Percentiles rank a stretch among this genome's conserved stretches.
Evolutionary conservation across 768 basidiomycete species (phyloP).

Genomic region (Flagelloscypha sp.): DNA sequence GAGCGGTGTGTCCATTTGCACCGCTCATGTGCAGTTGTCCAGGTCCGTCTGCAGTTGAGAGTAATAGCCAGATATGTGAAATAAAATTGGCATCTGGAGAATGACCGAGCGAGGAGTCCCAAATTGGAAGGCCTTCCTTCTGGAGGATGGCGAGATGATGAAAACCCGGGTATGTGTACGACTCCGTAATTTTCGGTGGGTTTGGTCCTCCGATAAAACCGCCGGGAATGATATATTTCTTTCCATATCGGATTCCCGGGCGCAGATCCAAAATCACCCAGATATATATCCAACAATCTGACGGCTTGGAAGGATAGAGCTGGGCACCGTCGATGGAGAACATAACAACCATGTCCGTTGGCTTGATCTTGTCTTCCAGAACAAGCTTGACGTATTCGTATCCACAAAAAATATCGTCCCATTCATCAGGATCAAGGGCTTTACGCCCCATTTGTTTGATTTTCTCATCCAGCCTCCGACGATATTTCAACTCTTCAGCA

Average conservation of each 20-base stretch:
- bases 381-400: conserved; percentile 8
- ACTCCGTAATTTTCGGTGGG: conserved; percentile 23
- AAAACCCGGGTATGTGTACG: conserved; percentile 21
- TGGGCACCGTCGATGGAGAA: conserved; percentile 33
- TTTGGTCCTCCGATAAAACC: conserved; percentile 24
- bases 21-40: conserved; percentile 18
- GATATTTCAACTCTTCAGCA: conserved; percentile 4
- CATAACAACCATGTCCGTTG: conserved; percentile 23
- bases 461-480: neutral
- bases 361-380: conserved; percentile 5
- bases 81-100: conserved; percentile 1
- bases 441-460: neutral
- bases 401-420: conserved; percentile 11
- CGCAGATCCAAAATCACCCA: conserved; percentile 27
- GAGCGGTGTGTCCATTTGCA: conserved; percentile 18
- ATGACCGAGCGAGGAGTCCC: too few species aligned
- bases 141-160: conserved; percentile 25
- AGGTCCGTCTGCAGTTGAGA: conserved; percentile 17
- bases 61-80: conserved; percentile 11
- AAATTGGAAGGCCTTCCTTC: conserved; percentile 14
- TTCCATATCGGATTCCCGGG: conserved; percentile 22
- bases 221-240: conserved; percentile 21
- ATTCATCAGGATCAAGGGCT: neutral
- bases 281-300: conserved; percentile 26
- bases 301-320: conserved; percentile 26